Evolutionary conservation across 106 monocot species (phyloP).

Genomic region (Allium sativum): DNA sequence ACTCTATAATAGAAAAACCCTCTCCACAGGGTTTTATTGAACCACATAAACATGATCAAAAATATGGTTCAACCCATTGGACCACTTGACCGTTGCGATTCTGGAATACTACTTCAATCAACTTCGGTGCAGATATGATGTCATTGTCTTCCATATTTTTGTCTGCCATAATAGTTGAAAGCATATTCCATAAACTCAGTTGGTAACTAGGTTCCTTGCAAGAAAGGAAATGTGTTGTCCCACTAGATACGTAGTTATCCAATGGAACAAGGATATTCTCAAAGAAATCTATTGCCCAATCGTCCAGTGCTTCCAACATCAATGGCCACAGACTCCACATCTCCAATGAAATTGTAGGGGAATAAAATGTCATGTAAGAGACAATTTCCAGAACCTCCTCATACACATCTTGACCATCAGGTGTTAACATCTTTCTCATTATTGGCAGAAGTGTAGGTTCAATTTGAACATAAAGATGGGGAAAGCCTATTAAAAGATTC

Average conservation of each 20-base stretch:
- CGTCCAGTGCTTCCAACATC: too few species aligned
- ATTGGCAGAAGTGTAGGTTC: constrained; percentile 86
- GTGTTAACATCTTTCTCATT: constrained; percentile 83
- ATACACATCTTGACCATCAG: constrained; percentile 89
- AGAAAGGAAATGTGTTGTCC: constrained; percentile 13
- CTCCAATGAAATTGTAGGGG: too few species aligned
- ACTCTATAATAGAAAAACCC: too few species aligned
- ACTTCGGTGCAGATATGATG: too few species aligned
- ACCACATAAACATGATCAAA: too few species aligned
- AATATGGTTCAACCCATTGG: constrained; percentile 95
- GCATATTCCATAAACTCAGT: constrained; percentile 49
- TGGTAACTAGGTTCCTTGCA: constrained; percentile 67
- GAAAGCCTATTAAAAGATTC: constrained; percentile 89
- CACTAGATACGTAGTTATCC: constrained; percentile 53
- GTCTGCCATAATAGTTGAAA: constrained; percentile 59
- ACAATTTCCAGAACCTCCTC: too few species aligned
- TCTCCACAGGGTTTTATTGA: too few species aligned
- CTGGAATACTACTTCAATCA: constrained; percentile 87
- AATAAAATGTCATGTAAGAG: constrained; percentile 1
- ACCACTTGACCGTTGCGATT: constrained; percentile 95
- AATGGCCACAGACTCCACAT: too few species aligned
- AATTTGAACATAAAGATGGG: constrained; percentile 82
- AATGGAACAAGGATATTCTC: constrained; percentile 36
- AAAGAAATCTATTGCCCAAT: background rate
- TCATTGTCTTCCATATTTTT: constrained; percentile 90